These are phyloP conservation scores for Trichosporon coremiiforme DNA, from an alignment of 1,284 basidiomycete genomes.

Conservation along the genomic window DNA sequence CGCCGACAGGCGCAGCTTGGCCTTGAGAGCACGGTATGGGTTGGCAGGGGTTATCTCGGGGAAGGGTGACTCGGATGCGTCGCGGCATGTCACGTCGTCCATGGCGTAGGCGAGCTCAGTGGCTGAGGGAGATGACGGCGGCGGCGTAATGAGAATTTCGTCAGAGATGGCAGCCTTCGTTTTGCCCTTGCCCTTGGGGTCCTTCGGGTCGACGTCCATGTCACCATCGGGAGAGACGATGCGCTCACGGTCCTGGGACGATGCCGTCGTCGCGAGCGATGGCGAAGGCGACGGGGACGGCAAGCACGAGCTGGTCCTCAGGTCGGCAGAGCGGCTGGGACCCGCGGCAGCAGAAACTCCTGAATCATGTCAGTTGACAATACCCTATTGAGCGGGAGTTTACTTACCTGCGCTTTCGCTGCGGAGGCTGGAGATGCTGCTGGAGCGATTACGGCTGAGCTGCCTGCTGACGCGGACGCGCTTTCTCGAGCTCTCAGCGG, in stretches of 20 bases:
- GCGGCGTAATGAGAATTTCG: slow-evolving; percentile 41
- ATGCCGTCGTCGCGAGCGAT: slow-evolving; percentile 38
- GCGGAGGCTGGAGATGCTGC: slow-evolving; percentile 47
- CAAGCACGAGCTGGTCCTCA: slow-evolving; percentile 33
- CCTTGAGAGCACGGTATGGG: slow-evolving; percentile 53
- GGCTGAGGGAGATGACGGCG: slow-evolving; percentile 38
- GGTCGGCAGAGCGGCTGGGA: background rate
- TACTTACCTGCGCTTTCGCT: slow-evolving; percentile 43
- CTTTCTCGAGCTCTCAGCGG: slow-evolving; percentile 35
- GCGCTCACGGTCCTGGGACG: background rate
- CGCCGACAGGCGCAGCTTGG: slow-evolving; percentile 47
- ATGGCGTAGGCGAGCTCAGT: slow-evolving; percentile 22
- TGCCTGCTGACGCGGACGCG: slow-evolving; percentile 37
- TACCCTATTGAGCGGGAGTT: slow-evolving; percentile 29
- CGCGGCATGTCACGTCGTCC: slow-evolving; percentile 21
- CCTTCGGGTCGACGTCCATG: slow-evolving; percentile 43
- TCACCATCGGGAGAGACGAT: slow-evolving; percentile 25
- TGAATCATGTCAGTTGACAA: slow-evolving; percentile 24
- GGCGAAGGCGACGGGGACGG: slow-evolving; percentile 46
- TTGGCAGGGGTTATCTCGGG: slow-evolving; percentile 28
- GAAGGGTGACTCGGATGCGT: slow-evolving; percentile 9
- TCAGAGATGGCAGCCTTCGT: background rate
- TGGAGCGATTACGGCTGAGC: slow-evolving; percentile 38
- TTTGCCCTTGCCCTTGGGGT: slow-evolving; percentile 28
- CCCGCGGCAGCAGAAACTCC: slow-evolving; percentile 27